These are phyloP conservation scores for Xanthoceras sorbifolium DNA, from an alignment of 345 rosid species.

Conservation along the genomic window DNA sequence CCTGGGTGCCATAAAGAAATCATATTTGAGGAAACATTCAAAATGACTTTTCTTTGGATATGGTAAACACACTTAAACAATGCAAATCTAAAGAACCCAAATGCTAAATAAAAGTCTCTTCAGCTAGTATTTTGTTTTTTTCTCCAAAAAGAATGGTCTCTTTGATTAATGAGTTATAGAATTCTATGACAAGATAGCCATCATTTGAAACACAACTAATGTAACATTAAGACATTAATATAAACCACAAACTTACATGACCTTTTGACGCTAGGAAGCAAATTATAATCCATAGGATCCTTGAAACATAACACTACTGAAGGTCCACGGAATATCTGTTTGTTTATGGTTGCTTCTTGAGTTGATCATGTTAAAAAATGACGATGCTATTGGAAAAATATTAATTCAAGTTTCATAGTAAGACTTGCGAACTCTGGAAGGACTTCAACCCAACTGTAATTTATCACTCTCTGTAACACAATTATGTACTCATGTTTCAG, in stretches of 20 bases:
- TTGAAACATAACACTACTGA: neutral
- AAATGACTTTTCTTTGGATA: neutral
- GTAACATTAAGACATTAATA: neutral
- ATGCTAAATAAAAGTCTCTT: too few relatives aligned
- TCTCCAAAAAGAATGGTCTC: too few relatives aligned
- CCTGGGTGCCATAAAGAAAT: slow-evolving; percentile 41
- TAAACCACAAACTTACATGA: neutral
- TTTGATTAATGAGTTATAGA: too few relatives aligned
- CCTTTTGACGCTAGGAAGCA: neutral
- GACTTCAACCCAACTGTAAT: neutral
- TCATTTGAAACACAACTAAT: neutral
- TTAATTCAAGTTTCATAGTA: too few relatives aligned
- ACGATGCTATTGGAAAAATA: too few relatives aligned
- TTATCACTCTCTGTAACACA: neutral
- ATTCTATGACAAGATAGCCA: too few relatives aligned
- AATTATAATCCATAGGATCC: neutral
- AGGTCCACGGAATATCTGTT: too few relatives aligned
- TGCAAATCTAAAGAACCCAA: neutral
- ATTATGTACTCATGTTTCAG: neutral
- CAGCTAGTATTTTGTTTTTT: too few relatives aligned
- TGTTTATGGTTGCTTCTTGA: too few relatives aligned
- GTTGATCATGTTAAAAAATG: too few relatives aligned
- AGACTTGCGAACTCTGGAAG: neutral
- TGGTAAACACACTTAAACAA: neutral
- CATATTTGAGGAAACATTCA: neutral